These are phyloP conservation scores for Podila epigama DNA, from an alignment of 192 early-diverging fungal species.

Conservation along the genomic window DNA sequence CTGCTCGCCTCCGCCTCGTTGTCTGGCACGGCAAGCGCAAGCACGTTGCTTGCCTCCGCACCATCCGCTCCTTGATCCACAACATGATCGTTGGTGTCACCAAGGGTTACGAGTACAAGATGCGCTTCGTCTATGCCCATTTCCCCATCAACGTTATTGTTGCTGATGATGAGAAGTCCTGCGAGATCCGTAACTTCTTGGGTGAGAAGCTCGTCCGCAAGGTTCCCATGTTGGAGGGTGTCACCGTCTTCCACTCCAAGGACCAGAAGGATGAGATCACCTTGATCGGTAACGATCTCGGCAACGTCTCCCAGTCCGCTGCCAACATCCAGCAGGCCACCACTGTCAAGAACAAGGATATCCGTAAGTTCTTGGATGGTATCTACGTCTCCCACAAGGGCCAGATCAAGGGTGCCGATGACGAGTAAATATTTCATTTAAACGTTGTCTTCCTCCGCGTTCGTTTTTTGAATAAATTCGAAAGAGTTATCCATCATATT, in stretches of 20 bases:
- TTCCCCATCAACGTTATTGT: slow-evolving; percentile 99
- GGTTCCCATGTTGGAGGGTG: slow-evolving; percentile 88
- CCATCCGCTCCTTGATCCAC: slow-evolving; percentile 92
- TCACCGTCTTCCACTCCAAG: slow-evolving; percentile 78
- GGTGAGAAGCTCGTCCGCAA: slow-evolving; percentile 93
- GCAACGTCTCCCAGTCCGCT: slow-evolving; percentile 95
- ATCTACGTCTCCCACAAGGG: slow-evolving; percentile 94
- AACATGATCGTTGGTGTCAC: slow-evolving; percentile 99
- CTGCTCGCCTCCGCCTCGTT: slow-evolving; percentile 80
- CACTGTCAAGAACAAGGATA: slow-evolving; percentile 99
- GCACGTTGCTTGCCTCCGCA: slow-evolving; percentile 98
- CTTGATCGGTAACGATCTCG: slow-evolving; percentile 92
- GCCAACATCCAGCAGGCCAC: slow-evolving; percentile 95
- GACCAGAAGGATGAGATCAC: slow-evolving; percentile 95
- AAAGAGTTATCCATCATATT: background rate
- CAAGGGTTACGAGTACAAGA: slow-evolving; percentile 99
- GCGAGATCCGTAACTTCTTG: slow-evolving; percentile 99
- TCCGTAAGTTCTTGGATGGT: slow-evolving; percentile 99
- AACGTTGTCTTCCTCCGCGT: background rate
- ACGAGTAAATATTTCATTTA: slow-evolving; percentile 52
- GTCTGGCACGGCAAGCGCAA: slow-evolving; percentile 97
- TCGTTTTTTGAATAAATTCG: slow-evolving; percentile 2
- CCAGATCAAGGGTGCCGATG: slow-evolving; percentile 61
- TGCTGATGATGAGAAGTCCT: slow-evolving; percentile 70
- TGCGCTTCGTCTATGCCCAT: slow-evolving; percentile 99